Conservation (phyloP, 768 basidiomycete genomes). For the Rickenella mellea region DNA sequence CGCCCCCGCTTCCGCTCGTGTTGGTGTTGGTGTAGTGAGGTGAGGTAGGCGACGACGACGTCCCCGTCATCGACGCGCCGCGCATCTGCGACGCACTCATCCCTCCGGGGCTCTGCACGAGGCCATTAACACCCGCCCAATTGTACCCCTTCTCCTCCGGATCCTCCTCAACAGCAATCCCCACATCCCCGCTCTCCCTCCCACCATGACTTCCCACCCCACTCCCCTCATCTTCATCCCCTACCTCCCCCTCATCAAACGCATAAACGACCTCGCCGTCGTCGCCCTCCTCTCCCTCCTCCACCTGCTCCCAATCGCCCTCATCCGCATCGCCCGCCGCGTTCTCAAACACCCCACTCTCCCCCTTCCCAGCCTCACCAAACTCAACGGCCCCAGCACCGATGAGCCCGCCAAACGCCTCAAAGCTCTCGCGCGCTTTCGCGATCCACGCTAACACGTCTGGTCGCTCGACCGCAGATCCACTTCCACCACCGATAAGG, state of each 20-base stretch:
- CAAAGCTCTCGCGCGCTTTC: conserved; percentile 59
- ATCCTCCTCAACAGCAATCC: conserved; percentile 7
- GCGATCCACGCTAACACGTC: conserved; percentile 72
- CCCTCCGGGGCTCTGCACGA: too few species aligned
- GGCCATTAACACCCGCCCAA: too few species aligned
- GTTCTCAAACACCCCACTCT: neutral
- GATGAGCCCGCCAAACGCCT: conserved; percentile 60
- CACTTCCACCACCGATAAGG: too few species aligned
- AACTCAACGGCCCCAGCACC: conserved; percentile 46
- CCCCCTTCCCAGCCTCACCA: conserved; percentile 40
- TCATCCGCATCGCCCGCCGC: conserved; percentile 1
- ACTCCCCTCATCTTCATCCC: conserved; percentile 13
- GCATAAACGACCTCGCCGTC: conserved; percentile 22
- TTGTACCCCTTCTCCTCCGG: too few species aligned
- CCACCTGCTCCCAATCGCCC: conserved; percentile 15
- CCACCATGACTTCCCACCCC: conserved; percentile 16
- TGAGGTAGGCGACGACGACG: too few species aligned
- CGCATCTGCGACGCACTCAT: too few species aligned
- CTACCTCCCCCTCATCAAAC: conserved; percentile 17
- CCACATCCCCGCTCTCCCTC: conserved; percentile 22
- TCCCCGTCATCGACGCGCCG: too few species aligned
- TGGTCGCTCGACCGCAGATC: too few species aligned
- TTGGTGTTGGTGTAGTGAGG: too few species aligned
- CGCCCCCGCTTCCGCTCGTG: too few species aligned
- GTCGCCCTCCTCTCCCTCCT: conserved; percentile 25